Conservation (phyloP, 2,329 filamentous ascomycete species). For the Calonectria montana region DNA sequence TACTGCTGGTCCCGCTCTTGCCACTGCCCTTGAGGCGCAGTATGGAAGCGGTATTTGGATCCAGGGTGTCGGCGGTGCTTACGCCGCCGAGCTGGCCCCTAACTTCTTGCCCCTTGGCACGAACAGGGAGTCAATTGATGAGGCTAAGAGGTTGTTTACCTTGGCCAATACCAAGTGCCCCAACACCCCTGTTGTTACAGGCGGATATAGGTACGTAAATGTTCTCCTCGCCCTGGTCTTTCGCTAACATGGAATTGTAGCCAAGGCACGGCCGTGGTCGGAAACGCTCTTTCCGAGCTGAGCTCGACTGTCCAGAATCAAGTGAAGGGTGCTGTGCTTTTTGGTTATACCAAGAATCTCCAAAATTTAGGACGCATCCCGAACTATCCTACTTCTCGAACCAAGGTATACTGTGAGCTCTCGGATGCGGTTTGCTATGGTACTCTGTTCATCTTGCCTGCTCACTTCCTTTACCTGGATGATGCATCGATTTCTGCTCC, state of each 20-base stretch:
- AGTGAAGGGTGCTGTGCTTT: constrained; percentile 48
- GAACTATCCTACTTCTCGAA: constrained; percentile 47
- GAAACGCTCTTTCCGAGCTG: background rate
- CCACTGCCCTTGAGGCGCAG: constrained; percentile 38
- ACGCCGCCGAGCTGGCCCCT: constrained; percentile 46
- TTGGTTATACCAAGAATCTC: constrained; percentile 54
- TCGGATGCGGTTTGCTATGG: constrained; percentile 50
- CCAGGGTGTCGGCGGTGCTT: constrained; percentile 54
- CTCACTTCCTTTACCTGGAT: constrained; percentile 36
- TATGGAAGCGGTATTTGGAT: constrained; percentile 48
- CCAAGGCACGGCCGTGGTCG: constrained; percentile 36
- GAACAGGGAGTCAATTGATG: constrained; percentile 48
- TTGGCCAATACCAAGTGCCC: constrained; percentile 55
- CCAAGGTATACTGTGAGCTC: constrained; percentile 49
- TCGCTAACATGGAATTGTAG: constrained; percentile 47
- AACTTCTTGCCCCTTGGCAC: constrained; percentile 52
- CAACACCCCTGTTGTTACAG: constrained; percentile 52
- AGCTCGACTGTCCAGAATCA: constrained; percentile 29
- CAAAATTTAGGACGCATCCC: constrained; percentile 51
- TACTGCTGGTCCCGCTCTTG: constrained; percentile 39
- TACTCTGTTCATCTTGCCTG: constrained; percentile 47
- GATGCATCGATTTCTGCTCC: background rate
- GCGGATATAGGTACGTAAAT: constrained; percentile 45
- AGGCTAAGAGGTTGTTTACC: constrained; percentile 51
- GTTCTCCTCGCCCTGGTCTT: constrained; percentile 55